Base-by-base conservation (phyloP, 805 yeast species). In the Saccharomycopsis olivae region DNA sequence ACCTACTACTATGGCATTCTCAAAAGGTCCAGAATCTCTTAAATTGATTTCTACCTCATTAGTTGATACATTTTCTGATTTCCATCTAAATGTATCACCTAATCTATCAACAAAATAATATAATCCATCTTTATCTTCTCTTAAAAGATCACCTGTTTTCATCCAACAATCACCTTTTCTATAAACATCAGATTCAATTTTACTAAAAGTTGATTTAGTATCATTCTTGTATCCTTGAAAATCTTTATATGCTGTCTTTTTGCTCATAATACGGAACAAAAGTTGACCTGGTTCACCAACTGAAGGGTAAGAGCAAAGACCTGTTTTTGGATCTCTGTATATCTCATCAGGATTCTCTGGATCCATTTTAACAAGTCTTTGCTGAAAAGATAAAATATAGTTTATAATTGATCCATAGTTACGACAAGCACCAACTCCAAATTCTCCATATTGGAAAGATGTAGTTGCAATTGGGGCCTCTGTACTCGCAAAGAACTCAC, bases 81-180 rank as follows among this genome's bases (percentile, higher is more conserved):
- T 89, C 97, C 97, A 88, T 51, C 97, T 69, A 64, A 83, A 88
- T 0, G 96, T 89, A 55, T 88, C 97, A 31, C 97, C 97, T 53
- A 89, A 61, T 53, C 97, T 68, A 64, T 88, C 97, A 33, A 87
- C 85, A 58, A 88, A 88, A 59, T 80, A 85, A 56, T 81, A 68
- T 48, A 78, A 61, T 1, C 85, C 82, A 48, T 77, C 69, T 21
- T 65, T 65, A 57, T 86, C 95, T 55, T 67, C 61, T 50, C 65
- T 74, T 53, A 89, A 65, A 49, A 88, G 66, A 57, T 88, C 97
- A 32, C 96, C 96, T 20, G 85, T 72, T 53, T 96, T 69, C 53
- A 82, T 80, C 81, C 86, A 88, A 1, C 94, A 94, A 58, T 88
- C 97, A 19, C 95, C 96, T 52, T 79, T 73, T 47, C 63, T 70